Evolutionary conservation across 2,329 filamentous ascomycete species (phyloP).

Genomic region (Botrytis galanthina): DNA sequence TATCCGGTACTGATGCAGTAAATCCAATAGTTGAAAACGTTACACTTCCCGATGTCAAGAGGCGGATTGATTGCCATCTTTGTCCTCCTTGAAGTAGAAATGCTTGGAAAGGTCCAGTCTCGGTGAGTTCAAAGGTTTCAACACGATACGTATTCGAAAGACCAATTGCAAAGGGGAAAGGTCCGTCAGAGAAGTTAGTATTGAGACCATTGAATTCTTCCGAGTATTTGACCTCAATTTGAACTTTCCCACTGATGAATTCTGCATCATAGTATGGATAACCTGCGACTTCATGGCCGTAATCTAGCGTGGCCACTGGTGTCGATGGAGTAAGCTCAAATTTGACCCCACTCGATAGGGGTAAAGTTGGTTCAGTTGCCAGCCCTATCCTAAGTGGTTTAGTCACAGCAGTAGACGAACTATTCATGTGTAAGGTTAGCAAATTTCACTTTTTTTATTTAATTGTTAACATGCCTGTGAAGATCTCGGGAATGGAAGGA

Average conservation of each 20-base stretch:
- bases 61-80: constrained; percentile 42
- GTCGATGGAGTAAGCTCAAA: background rate
- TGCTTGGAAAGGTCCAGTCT: constrained; percentile 34
- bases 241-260: background rate
- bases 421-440: background rate
- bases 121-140: constrained; percentile 35
- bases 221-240: background rate
- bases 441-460: background rate
- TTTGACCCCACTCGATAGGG: background rate
- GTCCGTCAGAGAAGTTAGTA: background rate
- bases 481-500: background rate
- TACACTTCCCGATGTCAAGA: constrained; percentile 40
- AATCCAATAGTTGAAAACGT: constrained; percentile 28
- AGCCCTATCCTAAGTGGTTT: background rate
- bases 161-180: background rate
- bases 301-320: background rate
- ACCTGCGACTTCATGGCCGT: background rate
- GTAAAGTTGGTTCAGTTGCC: background rate
- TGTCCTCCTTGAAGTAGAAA: constrained; percentile 44
- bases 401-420: background rate
- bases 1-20: background rate
- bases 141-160: background rate
- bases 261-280: background rate
- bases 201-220: constrained; percentile 1
- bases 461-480: background rate